Evolutionary conservation across 2,329 filamentous ascomycete species (phyloP).

Genomic region (Endothia cerciana): DNA sequence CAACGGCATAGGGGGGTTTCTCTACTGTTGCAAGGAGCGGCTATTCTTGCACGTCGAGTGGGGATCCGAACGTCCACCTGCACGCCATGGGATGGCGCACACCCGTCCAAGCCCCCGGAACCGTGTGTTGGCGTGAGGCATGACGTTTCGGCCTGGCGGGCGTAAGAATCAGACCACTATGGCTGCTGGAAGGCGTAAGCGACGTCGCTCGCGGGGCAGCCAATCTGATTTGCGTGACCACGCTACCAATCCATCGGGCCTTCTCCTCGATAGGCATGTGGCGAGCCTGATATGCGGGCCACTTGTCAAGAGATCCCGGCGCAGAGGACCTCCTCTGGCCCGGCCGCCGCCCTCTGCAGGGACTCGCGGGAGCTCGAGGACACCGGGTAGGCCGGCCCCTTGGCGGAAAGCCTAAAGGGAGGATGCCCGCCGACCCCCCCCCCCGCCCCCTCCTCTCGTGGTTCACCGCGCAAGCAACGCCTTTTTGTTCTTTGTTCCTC

Average conservation of each 20-base stretch:
- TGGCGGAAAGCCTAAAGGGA: neutral
- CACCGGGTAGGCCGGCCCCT: neutral
- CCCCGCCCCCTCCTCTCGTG: neutral
- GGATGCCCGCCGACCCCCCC: neutral
- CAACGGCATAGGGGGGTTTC: neutral
- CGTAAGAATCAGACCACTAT: conserved; percentile 11
- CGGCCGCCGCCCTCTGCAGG: neutral
- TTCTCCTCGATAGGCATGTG: conserved; percentile 4
- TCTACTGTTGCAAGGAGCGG: neutral
- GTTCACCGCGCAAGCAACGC: no score
- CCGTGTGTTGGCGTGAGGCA: neutral
- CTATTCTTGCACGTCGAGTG: conserved; percentile 1
- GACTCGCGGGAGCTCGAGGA: neutral
- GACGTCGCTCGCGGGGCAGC: neutral
- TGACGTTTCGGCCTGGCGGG: neutral
- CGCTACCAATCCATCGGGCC: neutral
- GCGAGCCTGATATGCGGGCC: neutral
- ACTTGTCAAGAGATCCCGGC: neutral
- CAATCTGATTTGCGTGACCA: neutral
- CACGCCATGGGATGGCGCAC: neutral
- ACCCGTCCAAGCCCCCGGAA: no score
- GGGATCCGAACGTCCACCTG: neutral
- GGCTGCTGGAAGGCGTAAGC: conserved; percentile 5
- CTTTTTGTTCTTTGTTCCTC: no score
- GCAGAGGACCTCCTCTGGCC: neutral